phyloP scores from a whole-genome alignment of 1,284 basidiomycete genomes.

The Cutaneotrichosporon cavernicola region DNA sequence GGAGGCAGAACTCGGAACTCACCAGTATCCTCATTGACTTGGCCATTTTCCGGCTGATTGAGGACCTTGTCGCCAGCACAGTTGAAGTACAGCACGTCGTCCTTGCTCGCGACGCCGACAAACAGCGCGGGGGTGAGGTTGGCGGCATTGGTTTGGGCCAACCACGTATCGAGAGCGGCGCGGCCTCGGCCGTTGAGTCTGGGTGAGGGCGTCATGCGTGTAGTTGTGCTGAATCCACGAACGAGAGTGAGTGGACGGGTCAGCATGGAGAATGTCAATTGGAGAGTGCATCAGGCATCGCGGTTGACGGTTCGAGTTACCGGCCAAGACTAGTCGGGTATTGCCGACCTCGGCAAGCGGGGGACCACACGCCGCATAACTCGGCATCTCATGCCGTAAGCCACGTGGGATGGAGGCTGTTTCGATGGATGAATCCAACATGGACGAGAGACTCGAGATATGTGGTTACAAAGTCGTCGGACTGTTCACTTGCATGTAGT shows the following conservation, averaged over 20 bases:
- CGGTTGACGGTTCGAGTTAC: too few species aligned
- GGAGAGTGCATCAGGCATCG: too few species aligned
- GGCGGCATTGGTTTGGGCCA: constrained; percentile 22
- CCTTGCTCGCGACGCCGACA: constrained; percentile 35
- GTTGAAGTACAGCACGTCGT: constrained; percentile 37
- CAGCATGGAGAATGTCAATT: background rate
- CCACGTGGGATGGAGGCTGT: too few species aligned
- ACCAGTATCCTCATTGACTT: constrained; percentile 39
- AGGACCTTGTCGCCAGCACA: constrained; percentile 35
- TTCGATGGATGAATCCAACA: too few species aligned
- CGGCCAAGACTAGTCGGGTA: too few species aligned
- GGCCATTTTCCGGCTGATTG: constrained; percentile 32
- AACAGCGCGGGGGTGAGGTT: constrained; percentile 33
- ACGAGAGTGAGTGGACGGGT: background rate
- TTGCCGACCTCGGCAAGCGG: too few species aligned
- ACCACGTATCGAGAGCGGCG: constrained; percentile 28
- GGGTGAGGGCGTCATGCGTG: constrained; percentile 5
- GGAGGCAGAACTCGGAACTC: constrained; percentile 14
- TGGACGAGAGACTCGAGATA: too few species aligned
- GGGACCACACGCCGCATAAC: too few species aligned
- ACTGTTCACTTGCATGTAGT: too few species aligned
- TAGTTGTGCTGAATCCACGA: background rate
- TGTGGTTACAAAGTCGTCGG: too few species aligned
- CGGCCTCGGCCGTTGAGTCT: constrained; percentile 23
- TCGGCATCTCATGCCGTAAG: too few species aligned